A percentile compares a stretch with the other conserved stretches of the same genome.
phyloP scores from a whole-genome alignment of 1,139 yeast genomes.

The Taphrina confusa region DNA sequence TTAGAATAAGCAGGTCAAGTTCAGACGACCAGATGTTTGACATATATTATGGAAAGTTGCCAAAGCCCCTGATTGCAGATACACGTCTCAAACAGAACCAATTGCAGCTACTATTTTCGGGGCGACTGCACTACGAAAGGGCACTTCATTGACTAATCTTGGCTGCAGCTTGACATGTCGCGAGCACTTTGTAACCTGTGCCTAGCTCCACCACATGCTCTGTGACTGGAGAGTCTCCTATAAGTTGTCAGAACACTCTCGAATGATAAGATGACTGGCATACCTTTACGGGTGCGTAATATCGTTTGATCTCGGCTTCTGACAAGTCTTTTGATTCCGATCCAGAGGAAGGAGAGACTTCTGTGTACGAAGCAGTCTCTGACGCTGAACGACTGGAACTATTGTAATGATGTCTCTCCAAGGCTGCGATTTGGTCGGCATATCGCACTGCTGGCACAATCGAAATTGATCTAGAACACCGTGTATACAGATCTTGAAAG shows the following conservation, averaged over 20 bases:
- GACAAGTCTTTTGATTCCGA: not conserved
- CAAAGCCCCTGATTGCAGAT: too few relatives aligned
- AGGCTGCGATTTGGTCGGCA: constrained; percentile 40
- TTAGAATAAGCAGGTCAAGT: too few relatives aligned
- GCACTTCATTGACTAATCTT: too few relatives aligned
- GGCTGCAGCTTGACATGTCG: too few relatives aligned
- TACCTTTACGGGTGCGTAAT: constrained; percentile 15
- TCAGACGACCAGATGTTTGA: too few relatives aligned
- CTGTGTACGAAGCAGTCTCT: constrained; percentile 11
- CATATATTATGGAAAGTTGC: too few relatives aligned
- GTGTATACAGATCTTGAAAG: constrained; percentile 35
- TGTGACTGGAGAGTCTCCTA: not conserved
- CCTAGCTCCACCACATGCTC: constrained; percentile 16
- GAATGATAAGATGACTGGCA: too few relatives aligned
- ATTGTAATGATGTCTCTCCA: constrained; percentile 19
- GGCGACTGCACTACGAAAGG: too few relatives aligned
- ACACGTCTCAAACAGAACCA: too few relatives aligned
- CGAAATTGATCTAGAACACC: constrained; percentile 42
- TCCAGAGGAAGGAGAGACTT: constrained; percentile 10
- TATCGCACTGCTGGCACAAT: constrained; percentile 45
- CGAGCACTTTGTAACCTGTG: too few relatives aligned
- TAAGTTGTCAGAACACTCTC: too few relatives aligned
- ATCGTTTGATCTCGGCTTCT: constrained; percentile 1
- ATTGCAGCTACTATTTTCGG: too few relatives aligned
- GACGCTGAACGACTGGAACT: constrained; percentile 16